A percentile compares a stretch with the other conserved stretches of the same genome.
phyloP scores from a whole-genome alignment of 352 stramenopile species.

The Phytophthora pisi region DNA sequence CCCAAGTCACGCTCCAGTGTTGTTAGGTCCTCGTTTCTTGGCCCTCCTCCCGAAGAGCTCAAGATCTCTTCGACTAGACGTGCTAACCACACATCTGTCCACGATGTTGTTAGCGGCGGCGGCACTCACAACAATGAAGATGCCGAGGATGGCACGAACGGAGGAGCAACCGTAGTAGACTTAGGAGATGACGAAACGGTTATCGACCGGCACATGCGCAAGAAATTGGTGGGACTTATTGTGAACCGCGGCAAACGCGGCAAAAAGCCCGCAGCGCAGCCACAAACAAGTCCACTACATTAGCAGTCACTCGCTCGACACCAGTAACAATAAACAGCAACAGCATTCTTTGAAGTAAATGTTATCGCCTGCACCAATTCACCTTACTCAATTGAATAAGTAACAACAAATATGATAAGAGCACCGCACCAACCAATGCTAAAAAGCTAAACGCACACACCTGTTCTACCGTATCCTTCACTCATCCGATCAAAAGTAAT shows the following conservation, averaged over 20 bases:
- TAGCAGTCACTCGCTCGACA: conserved; percentile 24
- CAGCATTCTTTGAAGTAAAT: conserved; percentile 15
- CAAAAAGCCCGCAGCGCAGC: conserved; percentile 50
- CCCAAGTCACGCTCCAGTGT: conserved; percentile 58
- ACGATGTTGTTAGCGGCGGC: conserved; percentile 21
- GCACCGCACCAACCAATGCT: neutral
- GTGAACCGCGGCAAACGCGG: conserved; percentile 78
- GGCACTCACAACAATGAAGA: conserved; percentile 39
- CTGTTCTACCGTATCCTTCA: neutral
- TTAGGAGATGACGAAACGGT: conserved; percentile 63
- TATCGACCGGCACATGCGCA: conserved; percentile 80
- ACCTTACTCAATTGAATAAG: conserved; percentile 3
- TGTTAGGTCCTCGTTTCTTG: conserved; percentile 35
- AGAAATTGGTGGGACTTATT: conserved; percentile 84
- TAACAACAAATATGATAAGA: conserved; percentile 1
- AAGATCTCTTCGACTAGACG: conserved; percentile 23
- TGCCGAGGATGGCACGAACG: conserved; percentile 30
- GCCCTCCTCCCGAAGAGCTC: conserved; percentile 28
- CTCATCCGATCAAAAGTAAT: conserved; percentile 35
- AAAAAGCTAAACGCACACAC: neutral
- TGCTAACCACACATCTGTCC: conserved; percentile 16
- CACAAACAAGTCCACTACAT: conserved; percentile 30
- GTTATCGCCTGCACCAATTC: conserved; percentile 1
- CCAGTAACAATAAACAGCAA: conserved; percentile 30
- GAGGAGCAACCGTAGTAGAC: conserved; percentile 39